Percentiles rank a stretch among this genome's conserved stretches.
Evolutionary conservation across 2,329 filamentous ascomycete species (phyloP).

Genomic region (Aspergillus aculeatinus): DNA sequence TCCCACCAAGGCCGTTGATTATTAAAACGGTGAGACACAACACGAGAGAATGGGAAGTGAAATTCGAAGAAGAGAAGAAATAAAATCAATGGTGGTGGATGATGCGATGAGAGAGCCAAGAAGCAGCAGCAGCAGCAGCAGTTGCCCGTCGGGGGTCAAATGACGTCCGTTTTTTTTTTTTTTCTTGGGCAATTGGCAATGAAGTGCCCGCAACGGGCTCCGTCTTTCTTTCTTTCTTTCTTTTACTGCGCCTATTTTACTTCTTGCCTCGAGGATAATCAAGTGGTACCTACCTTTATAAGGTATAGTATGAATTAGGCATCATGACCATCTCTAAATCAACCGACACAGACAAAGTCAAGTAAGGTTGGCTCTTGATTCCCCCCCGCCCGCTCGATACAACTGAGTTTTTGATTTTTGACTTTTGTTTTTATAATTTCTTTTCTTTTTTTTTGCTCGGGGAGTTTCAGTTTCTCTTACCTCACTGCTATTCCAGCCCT

Average conservation of each 20-base stretch:
- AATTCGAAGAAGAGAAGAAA: neutral
- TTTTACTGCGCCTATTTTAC: no score
- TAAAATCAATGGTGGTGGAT: neutral
- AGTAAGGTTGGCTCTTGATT: no score
- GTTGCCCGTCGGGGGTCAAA: conserved; percentile 1
- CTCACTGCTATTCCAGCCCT: neutral
- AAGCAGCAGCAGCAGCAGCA: neutral
- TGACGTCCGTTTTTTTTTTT: conserved; percentile 1
- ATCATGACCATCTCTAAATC: no score
- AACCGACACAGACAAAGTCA: no score
- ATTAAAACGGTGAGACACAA: neutral
- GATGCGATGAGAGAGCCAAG: neutral
- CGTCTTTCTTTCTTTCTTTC: neutral
- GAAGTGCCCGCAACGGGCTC: neutral
- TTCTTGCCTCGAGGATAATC: no score
- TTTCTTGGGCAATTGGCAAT: neutral
- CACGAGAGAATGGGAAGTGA: neutral
- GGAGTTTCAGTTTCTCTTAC: neutral
- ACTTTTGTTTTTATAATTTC: no score
- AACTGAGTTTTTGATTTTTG: no score
- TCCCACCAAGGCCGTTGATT: neutral
- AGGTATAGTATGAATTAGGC: no score
- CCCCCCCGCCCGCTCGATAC: no score
- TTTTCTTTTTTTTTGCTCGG: no score
- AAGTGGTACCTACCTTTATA: no score